phyloP scores from a whole-genome alignment of 345 rosid genomes.

The Cardamine chenopodiifolia region DNA sequence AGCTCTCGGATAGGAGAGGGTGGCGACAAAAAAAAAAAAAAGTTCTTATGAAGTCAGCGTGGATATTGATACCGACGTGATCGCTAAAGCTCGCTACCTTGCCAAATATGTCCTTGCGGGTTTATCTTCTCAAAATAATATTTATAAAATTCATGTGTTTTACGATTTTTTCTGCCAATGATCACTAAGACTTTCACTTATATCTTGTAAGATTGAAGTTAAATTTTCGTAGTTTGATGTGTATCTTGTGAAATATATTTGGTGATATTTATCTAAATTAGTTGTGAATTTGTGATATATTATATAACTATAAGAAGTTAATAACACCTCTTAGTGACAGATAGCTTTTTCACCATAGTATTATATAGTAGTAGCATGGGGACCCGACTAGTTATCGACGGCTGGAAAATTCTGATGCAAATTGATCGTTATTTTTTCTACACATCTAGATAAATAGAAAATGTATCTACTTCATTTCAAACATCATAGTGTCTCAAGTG shows the following conservation, averaged over 20 bases:
- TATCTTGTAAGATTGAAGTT: neutral
- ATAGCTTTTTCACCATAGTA: too few relatives aligned
- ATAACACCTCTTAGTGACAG: too few relatives aligned
- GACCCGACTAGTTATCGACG: too few relatives aligned
- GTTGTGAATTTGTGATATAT: too few relatives aligned
- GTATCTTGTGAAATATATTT: neutral
- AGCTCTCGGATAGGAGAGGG: slow-evolving; percentile 8
- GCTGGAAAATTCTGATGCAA: too few relatives aligned
- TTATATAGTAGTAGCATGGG: too few relatives aligned
- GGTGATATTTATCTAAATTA: neutral
- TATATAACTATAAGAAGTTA: too few relatives aligned
- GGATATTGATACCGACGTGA: neutral
- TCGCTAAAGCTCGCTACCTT: slow-evolving; percentile 32
- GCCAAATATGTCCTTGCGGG: neutral
- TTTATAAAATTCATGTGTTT: neutral
- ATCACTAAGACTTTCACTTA: neutral
- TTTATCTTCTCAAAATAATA: neutral
- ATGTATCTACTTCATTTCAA: too few relatives aligned
- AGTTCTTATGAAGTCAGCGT: slow-evolving; percentile 12
- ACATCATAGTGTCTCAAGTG: too few relatives aligned
- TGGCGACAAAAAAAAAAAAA: slow-evolving; percentile 4
- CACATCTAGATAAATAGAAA: too few relatives aligned
- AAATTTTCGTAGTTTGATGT: neutral
- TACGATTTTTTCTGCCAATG: too few relatives aligned
- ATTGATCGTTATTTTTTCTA: too few relatives aligned